A percentile compares a stretch with the other conserved stretches of the same genome.
phyloP scores from a whole-genome alignment of 2,329 filamentous ascomycete genomes.

The Colletotrichum spaethianum region DNA sequence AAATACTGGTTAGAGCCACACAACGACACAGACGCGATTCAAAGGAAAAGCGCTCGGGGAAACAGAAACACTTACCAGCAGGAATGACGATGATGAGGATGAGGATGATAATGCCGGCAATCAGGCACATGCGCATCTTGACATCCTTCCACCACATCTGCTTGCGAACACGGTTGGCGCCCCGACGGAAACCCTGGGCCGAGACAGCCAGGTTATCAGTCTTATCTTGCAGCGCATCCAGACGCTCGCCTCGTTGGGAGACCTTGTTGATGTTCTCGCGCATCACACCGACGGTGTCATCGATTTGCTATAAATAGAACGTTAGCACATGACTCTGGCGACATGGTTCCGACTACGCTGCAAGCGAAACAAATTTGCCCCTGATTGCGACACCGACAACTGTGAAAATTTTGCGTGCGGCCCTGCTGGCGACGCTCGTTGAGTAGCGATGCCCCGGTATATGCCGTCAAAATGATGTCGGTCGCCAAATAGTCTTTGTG shows the following conservation, averaged over 20 bases:
- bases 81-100: slow-evolving; percentile 96
- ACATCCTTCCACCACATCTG: slow-evolving; percentile 99
- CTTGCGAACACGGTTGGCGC: slow-evolving; percentile 95
- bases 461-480: no score
- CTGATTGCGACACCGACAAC: slow-evolving; percentile 12
- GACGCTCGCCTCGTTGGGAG: slow-evolving; percentile 89
- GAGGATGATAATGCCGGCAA: slow-evolving; percentile 90
- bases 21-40: slow-evolving; percentile 37
- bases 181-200: slow-evolving; percentile 94
- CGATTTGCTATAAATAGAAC: slow-evolving; percentile 82
- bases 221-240: slow-evolving; percentile 93
- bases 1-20: slow-evolving; percentile 27
- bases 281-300: slow-evolving; percentile 96
- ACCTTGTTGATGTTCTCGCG: slow-evolving; percentile 98
- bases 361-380: slow-evolving; percentile 33
- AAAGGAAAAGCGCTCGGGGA: slow-evolving; percentile 19
- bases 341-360: slow-evolving; percentile 9
- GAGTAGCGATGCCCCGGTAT: no score
- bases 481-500: neutral
- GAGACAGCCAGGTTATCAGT: slow-evolving; percentile 94
- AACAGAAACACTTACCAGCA: slow-evolving; percentile 74
- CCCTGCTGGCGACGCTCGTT: neutral
- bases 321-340: slow-evolving; percentile 41
- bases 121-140: slow-evolving; percentile 99
- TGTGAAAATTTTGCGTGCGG: neutral